These are phyloP conservation scores for Paecilomyces variotii DNA, from an alignment of 2,329 filamentous ascomycete genomes.

Conservation along the genomic window DNA sequence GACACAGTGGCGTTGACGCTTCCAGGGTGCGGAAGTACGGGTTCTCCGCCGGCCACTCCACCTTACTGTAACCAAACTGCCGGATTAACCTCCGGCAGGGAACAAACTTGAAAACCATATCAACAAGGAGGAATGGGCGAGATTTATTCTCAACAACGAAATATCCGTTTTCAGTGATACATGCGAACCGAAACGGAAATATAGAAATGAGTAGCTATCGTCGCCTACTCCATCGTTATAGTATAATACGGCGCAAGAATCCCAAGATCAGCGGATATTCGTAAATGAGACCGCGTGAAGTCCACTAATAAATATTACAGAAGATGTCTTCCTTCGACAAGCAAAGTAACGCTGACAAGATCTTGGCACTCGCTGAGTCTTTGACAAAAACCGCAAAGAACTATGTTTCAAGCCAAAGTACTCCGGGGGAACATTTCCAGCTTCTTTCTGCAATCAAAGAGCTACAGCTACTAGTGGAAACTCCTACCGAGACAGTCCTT, in stretches of 20 bases:
- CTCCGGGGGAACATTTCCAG: slow-evolving; percentile 28
- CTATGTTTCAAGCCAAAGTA: background rate
- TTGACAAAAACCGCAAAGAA: background rate
- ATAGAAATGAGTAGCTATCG: background rate
- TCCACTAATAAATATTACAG: background rate
- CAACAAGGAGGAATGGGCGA: background rate
- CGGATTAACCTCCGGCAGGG: background rate
- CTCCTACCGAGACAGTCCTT: slow-evolving; percentile 23
- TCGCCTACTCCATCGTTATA: background rate
- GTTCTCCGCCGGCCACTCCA: background rate
- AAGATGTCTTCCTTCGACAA: background rate
- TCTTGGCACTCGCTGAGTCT: background rate
- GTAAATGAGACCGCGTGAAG: background rate
- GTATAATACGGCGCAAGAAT: background rate
- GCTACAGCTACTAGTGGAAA: slow-evolving; percentile 20
- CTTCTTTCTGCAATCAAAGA: slow-evolving; percentile 21
- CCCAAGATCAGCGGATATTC: background rate
- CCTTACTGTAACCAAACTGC: background rate
- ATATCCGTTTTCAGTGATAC: background rate
- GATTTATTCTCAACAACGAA: background rate
- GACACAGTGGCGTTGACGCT: background rate
- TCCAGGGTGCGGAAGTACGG: background rate
- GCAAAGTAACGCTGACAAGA: background rate
- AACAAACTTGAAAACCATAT: too few relatives aligned
- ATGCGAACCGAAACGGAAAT: background rate